Percentiles rank a stretch among this genome's conserved stretches.
Evolutionary conservation across 192 early-diverging fungal species (phyloP).

Genomic region (Diversispora epigaea): DNA sequence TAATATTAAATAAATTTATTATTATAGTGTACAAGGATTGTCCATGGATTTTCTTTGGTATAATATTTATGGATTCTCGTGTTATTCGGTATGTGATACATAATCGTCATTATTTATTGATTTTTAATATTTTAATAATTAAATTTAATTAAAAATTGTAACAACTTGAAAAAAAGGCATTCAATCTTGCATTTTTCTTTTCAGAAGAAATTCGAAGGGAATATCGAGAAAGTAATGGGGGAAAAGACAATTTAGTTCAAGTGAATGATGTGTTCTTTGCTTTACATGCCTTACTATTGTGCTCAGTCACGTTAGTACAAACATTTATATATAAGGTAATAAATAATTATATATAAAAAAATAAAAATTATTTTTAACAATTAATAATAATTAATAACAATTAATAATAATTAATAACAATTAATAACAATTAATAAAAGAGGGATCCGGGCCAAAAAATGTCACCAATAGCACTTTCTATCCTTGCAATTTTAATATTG

Average conservation of each 20-base stretch:
- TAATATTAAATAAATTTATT: background rate
- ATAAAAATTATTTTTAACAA: background rate
- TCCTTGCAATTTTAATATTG: conserved; percentile 42
- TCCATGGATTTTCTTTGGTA: conserved; percentile 89
- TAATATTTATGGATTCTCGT: conserved; percentile 84
- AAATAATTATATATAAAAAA: background rate
- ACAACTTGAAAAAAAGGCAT: conserved; percentile 45
- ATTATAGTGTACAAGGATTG: conserved; percentile 69
- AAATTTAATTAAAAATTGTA: background rate
- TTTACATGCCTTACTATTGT: conserved; percentile 74
- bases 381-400: background rate
- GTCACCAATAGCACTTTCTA: conserved; percentile 38
- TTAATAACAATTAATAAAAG: conserved; percentile 19
- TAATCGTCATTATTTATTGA: background rate
- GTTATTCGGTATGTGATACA: conserved; percentile 62
- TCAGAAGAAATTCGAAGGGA: conserved; percentile 64
- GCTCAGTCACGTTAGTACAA: conserved; percentile 61
- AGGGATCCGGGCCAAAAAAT: conserved; percentile 45
- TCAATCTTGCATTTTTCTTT: conserved; percentile 76
- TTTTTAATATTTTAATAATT: background rate
- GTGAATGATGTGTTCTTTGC: conserved; percentile 87
- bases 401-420: background rate
- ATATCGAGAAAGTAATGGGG: conserved; percentile 69
- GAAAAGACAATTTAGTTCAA: conserved; percentile 68
- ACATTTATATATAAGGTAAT: conserved; percentile 67